Evolutionary conservation across 73 alveolate species (phyloP), one percentile per base, ranked within the genome.

Genomic region (Paraurostyla sp.): DNA sequence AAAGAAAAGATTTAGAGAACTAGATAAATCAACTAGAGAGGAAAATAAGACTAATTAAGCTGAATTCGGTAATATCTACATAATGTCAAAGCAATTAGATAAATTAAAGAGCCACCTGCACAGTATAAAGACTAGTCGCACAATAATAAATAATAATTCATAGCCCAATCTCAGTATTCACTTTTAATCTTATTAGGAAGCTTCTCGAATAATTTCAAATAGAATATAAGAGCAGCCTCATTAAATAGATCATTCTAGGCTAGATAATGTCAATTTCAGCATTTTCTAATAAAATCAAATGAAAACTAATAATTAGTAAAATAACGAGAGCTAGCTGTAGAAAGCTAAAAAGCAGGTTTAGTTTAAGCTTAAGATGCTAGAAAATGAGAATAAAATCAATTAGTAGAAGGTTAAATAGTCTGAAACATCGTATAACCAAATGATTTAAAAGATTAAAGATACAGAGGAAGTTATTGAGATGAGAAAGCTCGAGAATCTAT

Each of bases 11-110:
- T 65, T 65, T 22, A 32, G 82, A 15, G 16, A 38, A 11, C 46
- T 65, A 32, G 82, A 65, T 30, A 65, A 65, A 35, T 65, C 58
- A 36, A 65, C 7, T 16, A 32, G 82, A 65, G 82, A 65, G 58
- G 82, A 65, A 65, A 65, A 38, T 11, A 65, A 65, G 25, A 6
- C 6, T 15, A 65, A 65, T 65, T 40, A 65, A 40, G 40, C 35
- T 11, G 82, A 65, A 38, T 38, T 36, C 41, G 82, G 82, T 2
- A 65, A 65, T 38, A 65, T 65, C 18, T 65, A 65, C 38, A 65
- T 38, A 18, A 38, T 16, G 15, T 32, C 82, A 32, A 65, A 65
- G 58, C 41, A 65, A 22, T 38, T 65, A 11, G 82, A 65, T 15
- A 32, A 58, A 65, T 40, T 65, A 4, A 65, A 65, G 36, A 65